Percentiles rank a stretch among this genome's conserved stretches.
phyloP scores from a whole-genome alignment of 257 asterid species.

The Verbena officinalis region DNA sequence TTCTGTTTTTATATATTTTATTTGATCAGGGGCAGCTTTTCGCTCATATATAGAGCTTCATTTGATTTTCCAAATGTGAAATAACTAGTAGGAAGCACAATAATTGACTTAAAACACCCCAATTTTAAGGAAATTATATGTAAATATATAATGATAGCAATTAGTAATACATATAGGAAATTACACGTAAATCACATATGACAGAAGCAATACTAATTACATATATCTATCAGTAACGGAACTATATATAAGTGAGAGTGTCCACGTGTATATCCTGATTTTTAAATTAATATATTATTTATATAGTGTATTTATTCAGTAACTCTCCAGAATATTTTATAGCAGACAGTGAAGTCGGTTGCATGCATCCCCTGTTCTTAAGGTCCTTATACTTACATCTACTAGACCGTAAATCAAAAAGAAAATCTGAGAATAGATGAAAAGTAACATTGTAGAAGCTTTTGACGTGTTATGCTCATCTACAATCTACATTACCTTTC shows the following conservation, averaged over 20 bases:
- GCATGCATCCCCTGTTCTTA: too few relatives aligned
- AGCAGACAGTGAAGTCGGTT: too few relatives aligned
- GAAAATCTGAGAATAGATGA: neutral
- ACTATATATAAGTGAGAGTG: too few relatives aligned
- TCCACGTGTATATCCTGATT: too few relatives aligned
- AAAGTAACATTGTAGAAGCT: constrained; percentile 9
- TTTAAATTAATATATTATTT: too few relatives aligned
- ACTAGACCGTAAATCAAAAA: too few relatives aligned
- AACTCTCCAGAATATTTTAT: too few relatives aligned
- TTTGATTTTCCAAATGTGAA: neutral
- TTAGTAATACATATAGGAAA: neutral
- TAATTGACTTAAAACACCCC: neutral
- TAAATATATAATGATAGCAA: constrained; percentile 13
- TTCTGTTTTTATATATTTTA: too few relatives aligned
- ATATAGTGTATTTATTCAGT: too few relatives aligned
- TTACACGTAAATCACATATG: neutral
- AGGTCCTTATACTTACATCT: too few relatives aligned
- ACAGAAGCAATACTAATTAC: neutral
- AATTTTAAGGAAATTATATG: neutral
- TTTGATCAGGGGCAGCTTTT: too few relatives aligned
- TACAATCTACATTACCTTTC: neutral
- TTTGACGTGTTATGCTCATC: constrained; percentile 3
- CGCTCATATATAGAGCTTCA: neutral
- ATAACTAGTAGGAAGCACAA: neutral
- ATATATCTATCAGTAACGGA: too few relatives aligned